These are phyloP conservation scores for Aschersonia sp. DNA, from an alignment of 2,329 filamentous ascomycete species.

Conservation along the genomic window DNA sequence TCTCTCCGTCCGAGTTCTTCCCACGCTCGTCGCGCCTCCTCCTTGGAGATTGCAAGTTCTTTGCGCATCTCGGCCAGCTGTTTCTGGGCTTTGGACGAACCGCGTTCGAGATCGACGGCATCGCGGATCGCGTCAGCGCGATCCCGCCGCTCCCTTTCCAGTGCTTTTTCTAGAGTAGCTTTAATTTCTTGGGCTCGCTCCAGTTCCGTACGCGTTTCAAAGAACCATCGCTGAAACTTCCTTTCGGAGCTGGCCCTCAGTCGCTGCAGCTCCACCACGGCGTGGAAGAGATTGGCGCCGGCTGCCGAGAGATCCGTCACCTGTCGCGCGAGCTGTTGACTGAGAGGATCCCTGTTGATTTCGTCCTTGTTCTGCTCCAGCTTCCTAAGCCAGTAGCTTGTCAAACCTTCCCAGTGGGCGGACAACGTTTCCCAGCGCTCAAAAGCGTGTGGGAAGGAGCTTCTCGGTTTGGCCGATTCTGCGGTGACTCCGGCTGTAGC, in stretches of 20 bases:
- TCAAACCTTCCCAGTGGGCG: constrained; percentile 94
- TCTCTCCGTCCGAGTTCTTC: constrained; percentile 89
- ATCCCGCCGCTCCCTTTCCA: constrained; percentile 61
- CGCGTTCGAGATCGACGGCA: constrained; percentile 51
- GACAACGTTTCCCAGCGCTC: constrained; percentile 95
- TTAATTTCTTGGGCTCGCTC: constrained; percentile 74
- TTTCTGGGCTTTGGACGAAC: constrained; percentile 63
- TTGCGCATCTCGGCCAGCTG: constrained; percentile 81
- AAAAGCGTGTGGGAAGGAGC: constrained; percentile 88
- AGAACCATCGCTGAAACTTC: constrained; percentile 98
- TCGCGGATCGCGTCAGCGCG: constrained; percentile 53
- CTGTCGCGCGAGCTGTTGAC: constrained; percentile 78
- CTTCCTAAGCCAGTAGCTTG: constrained; percentile 90
- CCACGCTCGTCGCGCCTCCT: constrained; percentile 90
- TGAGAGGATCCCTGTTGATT: constrained; percentile 66
- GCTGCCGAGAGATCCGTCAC: constrained; percentile 95
- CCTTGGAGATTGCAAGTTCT: constrained; percentile 86
- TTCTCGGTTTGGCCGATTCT: constrained; percentile 30
- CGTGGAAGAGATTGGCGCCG: constrained; percentile 92
- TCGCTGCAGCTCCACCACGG: constrained; percentile 88
- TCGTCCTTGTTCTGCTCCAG: constrained; percentile 84
- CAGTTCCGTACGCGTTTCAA: constrained; percentile 79
- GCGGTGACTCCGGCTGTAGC: constrained; percentile 6
- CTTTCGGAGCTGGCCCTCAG: constrained; percentile 88
- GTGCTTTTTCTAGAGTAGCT: constrained; percentile 58